A percentile compares a stretch with the other conserved stretches of the same genome.
These are phyloP conservation scores for Aureobasidium namibiae DNA, from an alignment of 2,329 filamentous ascomycete species.

Conservation along the genomic window DNA sequence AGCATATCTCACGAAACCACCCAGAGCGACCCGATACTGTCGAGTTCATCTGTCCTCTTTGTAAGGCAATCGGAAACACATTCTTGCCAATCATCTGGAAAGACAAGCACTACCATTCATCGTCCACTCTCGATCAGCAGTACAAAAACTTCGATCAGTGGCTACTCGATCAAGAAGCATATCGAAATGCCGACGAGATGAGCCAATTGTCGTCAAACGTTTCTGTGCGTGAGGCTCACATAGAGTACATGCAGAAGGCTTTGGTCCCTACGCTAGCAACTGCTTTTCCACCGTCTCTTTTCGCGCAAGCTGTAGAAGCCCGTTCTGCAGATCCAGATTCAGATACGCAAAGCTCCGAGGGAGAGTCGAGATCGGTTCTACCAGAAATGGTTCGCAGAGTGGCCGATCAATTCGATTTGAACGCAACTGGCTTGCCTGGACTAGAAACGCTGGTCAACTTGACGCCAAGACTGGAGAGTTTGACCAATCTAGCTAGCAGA, in stretches of 20 bases:
- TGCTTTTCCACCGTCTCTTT: background rate
- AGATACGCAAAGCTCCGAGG: background rate
- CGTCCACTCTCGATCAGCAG: conserved; percentile 51
- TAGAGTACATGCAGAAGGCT: conserved; percentile 5
- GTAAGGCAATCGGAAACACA: conserved; percentile 90
- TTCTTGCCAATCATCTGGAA: conserved; percentile 97
- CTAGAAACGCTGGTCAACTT: background rate
- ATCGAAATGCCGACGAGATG: background rate
- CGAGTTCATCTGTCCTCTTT: conserved; percentile 93
- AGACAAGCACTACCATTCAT: conserved; percentile 75
- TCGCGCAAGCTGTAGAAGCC: background rate
- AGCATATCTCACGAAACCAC: conserved; percentile 91
- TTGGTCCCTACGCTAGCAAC: conserved; percentile 3
- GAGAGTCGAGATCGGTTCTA: conserved; percentile 3
- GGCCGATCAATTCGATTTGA: background rate
- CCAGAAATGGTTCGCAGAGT: conserved; percentile 10
- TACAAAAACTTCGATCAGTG: conserved; percentile 59
- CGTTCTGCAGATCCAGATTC: background rate
- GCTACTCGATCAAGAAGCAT: conserved; percentile 36
- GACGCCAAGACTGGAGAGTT: background rate
- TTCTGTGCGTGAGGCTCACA: background rate
- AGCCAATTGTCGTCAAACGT: background rate
- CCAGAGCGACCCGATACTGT: conserved; percentile 71
- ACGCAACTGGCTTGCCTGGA: background rate
- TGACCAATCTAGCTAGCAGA: conserved; percentile 1